Percentiles rank a stretch among this genome's conserved stretches.
Evolutionary conservation across 331 rosid species (phyloP).

Genomic region (Malus hybrid): DNA sequence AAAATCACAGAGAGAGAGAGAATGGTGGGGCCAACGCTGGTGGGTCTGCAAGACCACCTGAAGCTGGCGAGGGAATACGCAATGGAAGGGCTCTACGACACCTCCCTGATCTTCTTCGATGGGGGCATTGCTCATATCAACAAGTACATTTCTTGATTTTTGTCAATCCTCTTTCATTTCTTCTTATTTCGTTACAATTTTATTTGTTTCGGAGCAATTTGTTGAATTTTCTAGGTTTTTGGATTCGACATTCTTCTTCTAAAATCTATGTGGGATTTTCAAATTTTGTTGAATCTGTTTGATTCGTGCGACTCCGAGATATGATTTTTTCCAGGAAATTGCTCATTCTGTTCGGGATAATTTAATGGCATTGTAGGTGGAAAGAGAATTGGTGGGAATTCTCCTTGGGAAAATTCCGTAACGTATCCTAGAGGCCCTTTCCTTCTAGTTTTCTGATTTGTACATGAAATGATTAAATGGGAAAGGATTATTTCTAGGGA

Average conservation of each 20-base stretch:
- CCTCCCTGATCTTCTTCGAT: conserved; percentile 90
- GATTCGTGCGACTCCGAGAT: not conserved
- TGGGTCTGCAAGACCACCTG: conserved; percentile 86
- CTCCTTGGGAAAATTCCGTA: not conserved
- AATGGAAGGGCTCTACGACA: conserved; percentile 86
- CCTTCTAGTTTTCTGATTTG: not conserved
- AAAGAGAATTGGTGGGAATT: not conserved
- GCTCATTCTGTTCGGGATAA: not conserved
- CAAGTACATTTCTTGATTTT: conserved; percentile 40
- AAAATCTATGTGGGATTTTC: not conserved
- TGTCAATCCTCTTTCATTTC: not conserved
- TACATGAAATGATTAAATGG: not conserved
- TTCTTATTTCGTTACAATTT: not conserved
- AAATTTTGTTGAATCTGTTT: not conserved
- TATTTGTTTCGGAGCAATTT: not conserved
- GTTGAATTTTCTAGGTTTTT: conserved; percentile 2
- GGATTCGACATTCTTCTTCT: not conserved
- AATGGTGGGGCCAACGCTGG: conserved; percentile 56
- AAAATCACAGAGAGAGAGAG: not conserved
- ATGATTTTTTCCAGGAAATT: not conserved
- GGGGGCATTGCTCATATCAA: conserved; percentile 97
- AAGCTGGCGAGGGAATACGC: conserved; percentile 93
- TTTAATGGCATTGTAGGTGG: not conserved
- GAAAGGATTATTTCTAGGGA: not conserved
- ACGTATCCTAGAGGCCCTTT: not conserved